Conservation (phyloP, 169 alveolate species). For the Plasmodium gonderi region DNA sequence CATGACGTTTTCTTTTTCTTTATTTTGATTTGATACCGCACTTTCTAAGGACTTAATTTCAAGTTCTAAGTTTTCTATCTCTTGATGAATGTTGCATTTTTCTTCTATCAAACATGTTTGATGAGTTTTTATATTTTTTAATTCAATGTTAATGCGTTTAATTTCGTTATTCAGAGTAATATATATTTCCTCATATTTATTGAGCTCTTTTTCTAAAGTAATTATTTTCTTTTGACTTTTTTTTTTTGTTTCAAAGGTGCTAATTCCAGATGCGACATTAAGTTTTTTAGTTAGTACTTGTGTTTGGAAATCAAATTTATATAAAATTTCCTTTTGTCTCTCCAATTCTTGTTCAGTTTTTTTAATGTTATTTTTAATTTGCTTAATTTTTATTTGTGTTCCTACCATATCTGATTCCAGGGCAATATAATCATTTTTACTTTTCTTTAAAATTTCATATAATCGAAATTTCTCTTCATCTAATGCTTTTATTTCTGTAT, state of each 20-base stretch:
- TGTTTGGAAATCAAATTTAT: conserved; percentile 66
- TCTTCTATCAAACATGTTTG: conserved; percentile 24
- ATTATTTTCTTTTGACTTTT: conserved; percentile 56
- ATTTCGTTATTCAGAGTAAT: conserved; percentile 57
- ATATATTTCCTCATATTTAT: conserved; percentile 35
- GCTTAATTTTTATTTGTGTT: conserved; percentile 67
- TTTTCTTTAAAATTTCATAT: conserved; percentile 27
- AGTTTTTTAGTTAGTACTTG: conserved; percentile 69
- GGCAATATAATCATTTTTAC: conserved; percentile 31
- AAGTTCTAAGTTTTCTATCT: conserved; percentile 23
- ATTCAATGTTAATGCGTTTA: conserved; percentile 47
- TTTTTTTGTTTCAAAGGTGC: conserved; percentile 66
- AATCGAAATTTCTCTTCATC: conserved; percentile 64
- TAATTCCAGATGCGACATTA: conserved; percentile 21
- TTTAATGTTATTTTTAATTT: conserved; percentile 52
- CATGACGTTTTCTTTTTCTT: conserved; percentile 72
- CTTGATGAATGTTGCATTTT: conserved; percentile 1
- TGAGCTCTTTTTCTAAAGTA: conserved; percentile 53
- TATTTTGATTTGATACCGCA: conserved; percentile 13
- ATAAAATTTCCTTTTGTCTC: conserved; percentile 67
- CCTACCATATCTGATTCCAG: conserved; percentile 64
- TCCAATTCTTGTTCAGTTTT: conserved; percentile 65
- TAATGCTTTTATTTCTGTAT: conserved; percentile 14
- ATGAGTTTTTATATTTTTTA: conserved; percentile 46
- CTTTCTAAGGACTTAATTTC: conserved; percentile 66